A percentile compares a stretch with the other conserved stretches of the same genome.
Conservation (phyloP, 352 stramenopile species). For the Globisporangium nagaii region DNA sequence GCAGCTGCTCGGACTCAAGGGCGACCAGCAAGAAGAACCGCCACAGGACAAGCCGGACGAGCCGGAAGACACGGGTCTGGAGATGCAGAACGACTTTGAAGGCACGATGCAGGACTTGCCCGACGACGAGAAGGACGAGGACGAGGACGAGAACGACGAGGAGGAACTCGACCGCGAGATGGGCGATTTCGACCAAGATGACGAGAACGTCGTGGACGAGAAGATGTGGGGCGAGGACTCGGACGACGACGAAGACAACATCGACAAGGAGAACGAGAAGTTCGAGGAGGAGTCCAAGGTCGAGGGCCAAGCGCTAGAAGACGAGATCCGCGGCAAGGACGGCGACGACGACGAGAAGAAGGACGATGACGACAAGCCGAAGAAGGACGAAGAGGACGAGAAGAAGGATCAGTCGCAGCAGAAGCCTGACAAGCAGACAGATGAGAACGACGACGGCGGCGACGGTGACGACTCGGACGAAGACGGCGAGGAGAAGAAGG, state of each 20-base stretch:
- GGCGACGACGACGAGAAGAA: conserved; percentile 84
- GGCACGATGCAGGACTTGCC: conserved; percentile 98
- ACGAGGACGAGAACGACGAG: conserved; percentile 83
- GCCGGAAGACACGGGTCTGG: conserved; percentile 94
- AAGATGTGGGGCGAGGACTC: conserved; percentile 97
- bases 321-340: conserved; percentile 88
- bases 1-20: conserved; percentile 98
- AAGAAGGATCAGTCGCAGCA: conserved; percentile 31
- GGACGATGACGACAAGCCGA: conserved; percentile 60
- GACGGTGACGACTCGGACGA: conserved; percentile 34
- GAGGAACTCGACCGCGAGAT: conserved; percentile 99
- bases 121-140: conserved; percentile 89
- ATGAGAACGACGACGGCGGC: conserved; percentile 32
- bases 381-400: conserved; percentile 31
- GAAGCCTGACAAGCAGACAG: conserved; percentile 44
- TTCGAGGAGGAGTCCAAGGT: conserved; percentile 87
- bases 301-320: conserved; percentile 71
- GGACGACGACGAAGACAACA: conserved; percentile 90
- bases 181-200: conserved; percentile 94
- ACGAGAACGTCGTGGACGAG: conserved; percentile 99
- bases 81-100: conserved; percentile 99
- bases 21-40: conserved; percentile 83
- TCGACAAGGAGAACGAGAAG: conserved; percentile 96
- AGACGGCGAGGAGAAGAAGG: conserved; percentile 43
- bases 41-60: conserved; percentile 88